phyloP scores from a whole-genome alignment of 176 grass and related monocot species.

The Zizania latifolia region DNA sequence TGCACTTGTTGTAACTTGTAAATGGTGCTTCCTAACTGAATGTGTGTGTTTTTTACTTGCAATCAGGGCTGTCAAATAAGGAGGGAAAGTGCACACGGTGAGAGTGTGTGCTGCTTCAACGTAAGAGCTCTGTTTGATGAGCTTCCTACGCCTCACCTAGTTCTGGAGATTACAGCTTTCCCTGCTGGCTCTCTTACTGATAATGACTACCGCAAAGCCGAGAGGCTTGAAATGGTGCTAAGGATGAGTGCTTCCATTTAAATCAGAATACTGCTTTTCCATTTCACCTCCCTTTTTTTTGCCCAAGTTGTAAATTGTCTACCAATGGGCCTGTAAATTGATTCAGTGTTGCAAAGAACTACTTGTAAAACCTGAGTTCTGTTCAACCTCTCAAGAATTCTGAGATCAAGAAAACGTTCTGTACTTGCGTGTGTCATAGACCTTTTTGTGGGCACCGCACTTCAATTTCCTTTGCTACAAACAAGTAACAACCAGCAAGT shows the following conservation, averaged over 20 bases:
- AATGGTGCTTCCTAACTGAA: not conserved
- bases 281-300: slow-evolving; percentile 14
- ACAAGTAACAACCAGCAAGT: not conserved
- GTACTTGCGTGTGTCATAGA: not conserved
- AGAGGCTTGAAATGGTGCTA: slow-evolving; percentile 88
- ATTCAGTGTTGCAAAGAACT: slow-evolving; percentile 24
- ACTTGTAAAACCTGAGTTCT: slow-evolving; percentile 22
- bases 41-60: slow-evolving; percentile 22
- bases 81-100: slow-evolving; percentile 91
- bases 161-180: slow-evolving; percentile 89
- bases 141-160: slow-evolving; percentile 76
- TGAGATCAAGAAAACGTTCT: slow-evolving; percentile 13
- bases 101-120: slow-evolving; percentile 93
- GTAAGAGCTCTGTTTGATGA: slow-evolving; percentile 97
- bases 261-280: slow-evolving; percentile 23
- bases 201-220: slow-evolving; percentile 80
- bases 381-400: slow-evolving; percentile 22
- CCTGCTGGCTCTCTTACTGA: slow-evolving; percentile 77
- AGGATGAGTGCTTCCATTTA: slow-evolving; percentile 74
- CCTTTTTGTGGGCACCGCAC: not conserved
- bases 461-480: not conserved
- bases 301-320: slow-evolving; percentile 47
- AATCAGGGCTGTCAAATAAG: slow-evolving; percentile 92
- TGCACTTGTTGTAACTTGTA: not conserved
- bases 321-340: slow-evolving; percentile 47